These are phyloP conservation scores for Solioccasus polychromus DNA, from an alignment of 768 basidiomycete genomes.

Conservation along the genomic window DNA sequence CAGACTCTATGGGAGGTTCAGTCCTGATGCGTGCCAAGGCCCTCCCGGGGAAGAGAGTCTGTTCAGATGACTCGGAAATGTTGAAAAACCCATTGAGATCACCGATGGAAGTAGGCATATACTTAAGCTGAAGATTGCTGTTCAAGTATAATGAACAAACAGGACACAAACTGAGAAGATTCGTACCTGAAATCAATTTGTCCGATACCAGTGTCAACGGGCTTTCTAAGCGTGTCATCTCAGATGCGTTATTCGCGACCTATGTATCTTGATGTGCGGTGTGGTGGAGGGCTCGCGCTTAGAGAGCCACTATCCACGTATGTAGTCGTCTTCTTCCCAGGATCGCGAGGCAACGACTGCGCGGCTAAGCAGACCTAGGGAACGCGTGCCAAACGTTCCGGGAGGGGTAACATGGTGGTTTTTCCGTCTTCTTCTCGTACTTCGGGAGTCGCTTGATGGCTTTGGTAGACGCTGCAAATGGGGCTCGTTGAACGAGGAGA, in stretches of 20 bases:
- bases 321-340: conserved; percentile 25
- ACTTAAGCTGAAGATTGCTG: conserved; percentile 41
- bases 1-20: conserved; percentile 28
- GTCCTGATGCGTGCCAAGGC: conserved; percentile 34
- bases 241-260: conserved; percentile 40
- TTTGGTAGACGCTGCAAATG: conserved; percentile 59
- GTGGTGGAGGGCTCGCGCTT: conserved; percentile 6
- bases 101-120: conserved; percentile 45
- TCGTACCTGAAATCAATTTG: conserved; percentile 53
- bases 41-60: conserved; percentile 23
- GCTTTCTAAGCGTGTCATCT: conserved; percentile 43
- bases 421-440: conserved; percentile 40
- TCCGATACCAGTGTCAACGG: conserved; percentile 48
- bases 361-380: conserved; percentile 12
- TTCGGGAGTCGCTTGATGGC: conserved; percentile 40
- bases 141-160: conserved; percentile 11
- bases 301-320: conserved; percentile 9
- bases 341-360: conserved; percentile 15
- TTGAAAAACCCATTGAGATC: conserved; percentile 49
- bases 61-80: conserved; percentile 36
- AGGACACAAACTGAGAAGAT: conserved; percentile 14
- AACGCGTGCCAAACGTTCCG: conserved; percentile 14
- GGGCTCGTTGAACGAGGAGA: conserved; percentile 31
- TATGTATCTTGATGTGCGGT: conserved; percentile 17
- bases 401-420: conserved; percentile 22